Evolutionary conservation across 2,329 filamentous ascomycete genomes (phyloP), one percentile per base, ranked within the genome.

Genomic region (Penicillium sp.): DNA sequence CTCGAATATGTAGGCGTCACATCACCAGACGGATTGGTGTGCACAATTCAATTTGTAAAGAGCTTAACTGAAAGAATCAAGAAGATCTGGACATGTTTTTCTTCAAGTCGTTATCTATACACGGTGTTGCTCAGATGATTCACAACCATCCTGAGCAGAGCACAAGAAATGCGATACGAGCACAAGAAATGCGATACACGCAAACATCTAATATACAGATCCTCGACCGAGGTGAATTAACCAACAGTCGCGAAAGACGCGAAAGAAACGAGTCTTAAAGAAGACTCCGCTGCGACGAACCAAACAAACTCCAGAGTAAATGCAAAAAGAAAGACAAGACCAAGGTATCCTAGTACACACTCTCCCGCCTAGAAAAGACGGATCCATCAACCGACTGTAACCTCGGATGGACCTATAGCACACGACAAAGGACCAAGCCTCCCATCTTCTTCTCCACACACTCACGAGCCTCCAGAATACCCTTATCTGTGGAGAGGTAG

Each of bases 401-500:
- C 3, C 20, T 49, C 46, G 33, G 46, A 26, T 20, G 22, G 41
- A 33, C 37, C 70, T 72, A 82, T 65, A 77, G 73, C 44, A 89
- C 86, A 54, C 90, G 81, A 77, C 89, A 94, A 54, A 96, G 75
- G 56, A 91, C 79, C 74, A 91, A 73, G 0, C 92, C 92, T n/a
- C 92, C 92, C 20, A 91, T 78, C 76, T 86, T 89, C 78, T 85
- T 86, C 72, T 89, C 87, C 54, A 95, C 80, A 56, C 90, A 93
- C 75, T 96, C 91, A 64, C 92, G 81, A 25, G 85, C 81, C 79
- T 97, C 92, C 68, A 96, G 70, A 9, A 96, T 82, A 1, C 92
- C 92, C 61, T 80, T 76, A 67, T 91, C 87, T 18, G 92, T 96
- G 14, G 81, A 85, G 48, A 97, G 69, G 68, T 92, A 93, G 70